Evolutionary conservation across 192 early-diverging fungal species (phyloP).

Genomic region (Backusella sp.): DNA sequence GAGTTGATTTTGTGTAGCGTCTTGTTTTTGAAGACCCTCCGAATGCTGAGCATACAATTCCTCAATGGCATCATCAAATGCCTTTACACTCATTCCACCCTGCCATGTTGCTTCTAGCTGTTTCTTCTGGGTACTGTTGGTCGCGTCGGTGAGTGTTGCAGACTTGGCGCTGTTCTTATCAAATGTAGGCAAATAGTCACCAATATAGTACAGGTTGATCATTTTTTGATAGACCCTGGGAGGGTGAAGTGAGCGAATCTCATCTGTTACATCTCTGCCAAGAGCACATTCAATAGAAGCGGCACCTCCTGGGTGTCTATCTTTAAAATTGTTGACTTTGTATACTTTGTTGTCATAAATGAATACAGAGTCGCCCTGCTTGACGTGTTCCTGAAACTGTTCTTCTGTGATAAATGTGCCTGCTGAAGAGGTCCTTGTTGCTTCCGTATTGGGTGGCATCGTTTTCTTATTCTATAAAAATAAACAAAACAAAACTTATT

Average conservation of each 20-base stretch:
- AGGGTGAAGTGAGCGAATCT: constrained; percentile 83
- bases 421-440: background rate
- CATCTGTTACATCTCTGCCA: constrained; percentile 92
- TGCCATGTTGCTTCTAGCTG: constrained; percentile 15
- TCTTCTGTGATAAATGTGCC: constrained; percentile 31
- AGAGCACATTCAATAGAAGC: constrained; percentile 85
- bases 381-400: constrained; percentile 36
- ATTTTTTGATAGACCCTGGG: constrained; percentile 69
- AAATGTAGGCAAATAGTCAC: constrained; percentile 51
- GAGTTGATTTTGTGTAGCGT: background rate
- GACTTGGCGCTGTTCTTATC: background rate
- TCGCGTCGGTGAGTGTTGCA: background rate
- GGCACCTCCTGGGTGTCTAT: constrained; percentile 90
- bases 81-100: constrained; percentile 16
- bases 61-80: constrained; percentile 23
- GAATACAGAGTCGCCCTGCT: constrained; percentile 77
- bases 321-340: constrained; percentile 78
- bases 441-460: constrained; percentile 33
- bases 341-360: constrained; percentile 87
- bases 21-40: background rate
- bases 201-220: constrained; percentile 81
- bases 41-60: constrained; percentile 14
- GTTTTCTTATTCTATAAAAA: background rate
- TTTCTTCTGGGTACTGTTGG: background rate
- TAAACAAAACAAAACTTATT: background rate